Evolutionary conservation across 257 asterid genomes (phyloP).

Genomic region (Nicotiana knightiana): DNA sequence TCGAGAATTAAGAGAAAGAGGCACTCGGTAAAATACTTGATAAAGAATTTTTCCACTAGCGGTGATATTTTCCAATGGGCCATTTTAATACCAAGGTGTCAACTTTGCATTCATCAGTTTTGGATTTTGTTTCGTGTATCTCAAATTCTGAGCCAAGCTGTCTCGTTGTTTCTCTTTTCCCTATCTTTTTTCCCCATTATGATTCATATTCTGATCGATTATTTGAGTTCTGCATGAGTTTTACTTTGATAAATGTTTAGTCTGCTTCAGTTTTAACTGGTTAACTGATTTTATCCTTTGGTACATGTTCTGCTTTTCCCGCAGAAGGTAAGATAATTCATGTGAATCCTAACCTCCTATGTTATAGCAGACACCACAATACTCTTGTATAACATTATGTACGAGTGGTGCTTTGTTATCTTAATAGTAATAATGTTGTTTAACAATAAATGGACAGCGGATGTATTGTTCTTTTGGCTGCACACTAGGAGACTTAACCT

Average conservation of each 20-base stretch:
- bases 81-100: not conserved
- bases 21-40: not conserved
- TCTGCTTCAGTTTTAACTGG: not conserved
- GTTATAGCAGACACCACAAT: not conserved
- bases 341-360: not conserved
- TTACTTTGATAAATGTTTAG: not conserved
- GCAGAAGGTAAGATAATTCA: not conserved
- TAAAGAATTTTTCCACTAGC: not conserved
- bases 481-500: not conserved
- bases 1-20: not conserved
- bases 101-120: not conserved
- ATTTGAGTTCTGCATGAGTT: not conserved
- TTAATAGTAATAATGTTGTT: not conserved
- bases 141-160: not conserved
- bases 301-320: not conserved
- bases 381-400: not conserved
- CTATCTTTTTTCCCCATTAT: not conserved
- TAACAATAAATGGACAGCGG: not conserved
- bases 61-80: not conserved
- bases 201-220: not conserved
- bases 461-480: not conserved
- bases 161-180: not conserved
- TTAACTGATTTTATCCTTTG: not conserved
- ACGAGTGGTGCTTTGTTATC: not conserved
- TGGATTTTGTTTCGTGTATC: not conserved